Conservation (phyloP, 306 rosid species). For the Spatholobus suberectus region DNA sequence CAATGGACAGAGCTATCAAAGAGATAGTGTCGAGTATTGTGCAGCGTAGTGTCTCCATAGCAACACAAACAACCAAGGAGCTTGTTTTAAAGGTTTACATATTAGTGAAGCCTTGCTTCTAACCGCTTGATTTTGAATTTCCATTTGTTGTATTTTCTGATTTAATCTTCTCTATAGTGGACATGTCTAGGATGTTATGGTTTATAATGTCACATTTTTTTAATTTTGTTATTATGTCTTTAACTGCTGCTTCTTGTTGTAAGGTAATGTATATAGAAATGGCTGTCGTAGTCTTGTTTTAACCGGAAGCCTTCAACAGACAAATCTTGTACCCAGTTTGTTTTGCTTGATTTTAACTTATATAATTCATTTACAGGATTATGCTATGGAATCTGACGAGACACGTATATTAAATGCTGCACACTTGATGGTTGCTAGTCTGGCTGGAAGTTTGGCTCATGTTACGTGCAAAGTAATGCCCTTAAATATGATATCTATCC, state of each 20-base stretch:
- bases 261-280: background rate
- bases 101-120: constrained; percentile 15
- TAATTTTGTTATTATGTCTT: constrained; percentile 9
- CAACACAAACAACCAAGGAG: constrained; percentile 97
- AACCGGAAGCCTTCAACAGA: background rate
- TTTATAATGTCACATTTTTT: background rate
- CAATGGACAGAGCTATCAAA: constrained; percentile 97
- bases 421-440: constrained; percentile 98
- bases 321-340: background rate
- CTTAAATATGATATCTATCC: constrained; percentile 19
- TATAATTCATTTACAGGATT: constrained; percentile 65
- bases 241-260: background rate
- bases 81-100: constrained; percentile 90
- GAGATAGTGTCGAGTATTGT: constrained; percentile 86
- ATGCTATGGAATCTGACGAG: constrained; percentile 98
- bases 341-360: constrained; percentile 27
- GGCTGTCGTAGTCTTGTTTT: background rate
- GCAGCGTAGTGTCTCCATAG: constrained; percentile 98
- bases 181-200: background rate
- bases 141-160: background rate
- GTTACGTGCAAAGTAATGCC: constrained; percentile 93
- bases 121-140: background rate
- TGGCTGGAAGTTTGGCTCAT: constrained; percentile 97
- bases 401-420: constrained; percentile 92
- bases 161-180: constrained; percentile 2